Percentiles rank a stretch among this genome's conserved stretches.
These are phyloP conservation scores for Trichoderma harzianum DNA, from an alignment of 2,329 filamentous ascomycete genomes.

Conservation along the genomic window DNA sequence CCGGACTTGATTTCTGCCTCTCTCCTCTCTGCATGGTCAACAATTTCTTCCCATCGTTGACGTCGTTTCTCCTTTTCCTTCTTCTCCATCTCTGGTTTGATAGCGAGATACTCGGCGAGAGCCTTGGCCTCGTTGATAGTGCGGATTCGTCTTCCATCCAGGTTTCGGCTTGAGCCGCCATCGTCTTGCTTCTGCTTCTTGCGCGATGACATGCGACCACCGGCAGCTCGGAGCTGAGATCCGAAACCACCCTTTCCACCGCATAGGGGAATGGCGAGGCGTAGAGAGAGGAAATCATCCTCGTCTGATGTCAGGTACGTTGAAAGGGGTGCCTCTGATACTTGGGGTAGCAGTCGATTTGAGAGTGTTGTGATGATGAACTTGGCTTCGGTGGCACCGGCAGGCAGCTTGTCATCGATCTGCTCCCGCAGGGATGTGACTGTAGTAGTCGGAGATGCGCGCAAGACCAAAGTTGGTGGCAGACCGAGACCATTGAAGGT, in stretches of 20 bases:
- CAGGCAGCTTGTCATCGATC: slow-evolving; percentile 61
- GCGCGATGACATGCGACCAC: slow-evolving; percentile 94
- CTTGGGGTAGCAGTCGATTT: slow-evolving; percentile 64
- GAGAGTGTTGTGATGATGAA: slow-evolving; percentile 79
- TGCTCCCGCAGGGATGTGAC: slow-evolving; percentile 63
- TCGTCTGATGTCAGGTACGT: slow-evolving; percentile 54
- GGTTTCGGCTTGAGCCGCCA: slow-evolving; percentile 86
- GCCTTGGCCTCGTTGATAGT: slow-evolving; percentile 96
- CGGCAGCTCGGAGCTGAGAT: slow-evolving; percentile 91
- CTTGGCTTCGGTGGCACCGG: slow-evolving; percentile 52
- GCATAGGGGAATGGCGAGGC: slow-evolving; percentile 72
- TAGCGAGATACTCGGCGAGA: slow-evolving; percentile 87
- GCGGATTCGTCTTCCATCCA: slow-evolving; percentile 84
- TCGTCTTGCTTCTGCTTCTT: slow-evolving; percentile 84
- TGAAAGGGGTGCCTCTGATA: slow-evolving; percentile 54
- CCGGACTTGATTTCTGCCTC: slow-evolving; percentile 81
- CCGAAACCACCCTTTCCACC: slow-evolving; percentile 98
- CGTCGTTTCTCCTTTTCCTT: slow-evolving; percentile 85
- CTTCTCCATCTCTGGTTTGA: slow-evolving; percentile 96
- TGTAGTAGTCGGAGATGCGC: slow-evolving; percentile 61
- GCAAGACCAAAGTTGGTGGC: slow-evolving; percentile 78
- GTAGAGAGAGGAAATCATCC: slow-evolving; percentile 75
- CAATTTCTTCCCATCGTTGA: slow-evolving; percentile 82
- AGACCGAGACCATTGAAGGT: slow-evolving; percentile 80
- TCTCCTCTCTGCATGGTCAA: slow-evolving; percentile 76